Conservation (phyloP, 352 stramenopile species). For the Phytophthora citrophthora region DNA sequence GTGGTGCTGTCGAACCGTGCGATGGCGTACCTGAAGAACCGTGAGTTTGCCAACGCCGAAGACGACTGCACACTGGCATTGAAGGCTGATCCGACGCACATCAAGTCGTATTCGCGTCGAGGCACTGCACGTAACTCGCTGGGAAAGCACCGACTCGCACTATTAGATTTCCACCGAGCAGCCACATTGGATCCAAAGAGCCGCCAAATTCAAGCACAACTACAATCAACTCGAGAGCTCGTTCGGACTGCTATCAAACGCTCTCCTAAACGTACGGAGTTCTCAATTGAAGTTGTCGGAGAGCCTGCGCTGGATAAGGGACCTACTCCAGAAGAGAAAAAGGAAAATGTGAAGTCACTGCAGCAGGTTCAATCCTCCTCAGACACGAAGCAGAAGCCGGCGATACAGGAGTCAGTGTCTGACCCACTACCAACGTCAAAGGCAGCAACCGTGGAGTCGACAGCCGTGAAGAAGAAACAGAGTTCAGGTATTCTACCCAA, state of each 20-base stretch:
- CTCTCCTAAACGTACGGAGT: constrained; percentile 51
- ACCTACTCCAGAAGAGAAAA: constrained; percentile 14
- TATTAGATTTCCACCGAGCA: constrained; percentile 83
- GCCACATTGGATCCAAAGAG: constrained; percentile 71
- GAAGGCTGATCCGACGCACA: constrained; percentile 75
- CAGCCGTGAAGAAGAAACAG: constrained; percentile 6
- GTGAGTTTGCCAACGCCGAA: constrained; percentile 88
- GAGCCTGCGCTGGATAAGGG: constrained; percentile 3
- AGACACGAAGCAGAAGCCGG: constrained; percentile 10
- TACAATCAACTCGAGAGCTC: constrained; percentile 66
- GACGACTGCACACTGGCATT: constrained; percentile 89
- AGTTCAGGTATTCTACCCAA: constrained; percentile 41
- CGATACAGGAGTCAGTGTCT: constrained; percentile 1
- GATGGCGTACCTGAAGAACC: constrained; percentile 90
- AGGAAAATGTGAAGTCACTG: constrained; percentile 23
- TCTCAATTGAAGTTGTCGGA: constrained; percentile 55
- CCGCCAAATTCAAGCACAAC: constrained; percentile 69
- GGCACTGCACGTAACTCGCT: constrained; percentile 87
- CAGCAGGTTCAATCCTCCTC: neutral
- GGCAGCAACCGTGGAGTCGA: neutral
- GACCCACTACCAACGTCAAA: neutral
- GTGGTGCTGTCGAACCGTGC: constrained; percentile 91
- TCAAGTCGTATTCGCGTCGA: constrained; percentile 87
- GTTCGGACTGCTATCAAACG: constrained; percentile 75
- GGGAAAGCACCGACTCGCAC: constrained; percentile 84